These are phyloP conservation scores for Oehlia diaphana DNA, from an alignment of 192 early-diverging fungal genomes.

Conservation along the genomic window DNA sequence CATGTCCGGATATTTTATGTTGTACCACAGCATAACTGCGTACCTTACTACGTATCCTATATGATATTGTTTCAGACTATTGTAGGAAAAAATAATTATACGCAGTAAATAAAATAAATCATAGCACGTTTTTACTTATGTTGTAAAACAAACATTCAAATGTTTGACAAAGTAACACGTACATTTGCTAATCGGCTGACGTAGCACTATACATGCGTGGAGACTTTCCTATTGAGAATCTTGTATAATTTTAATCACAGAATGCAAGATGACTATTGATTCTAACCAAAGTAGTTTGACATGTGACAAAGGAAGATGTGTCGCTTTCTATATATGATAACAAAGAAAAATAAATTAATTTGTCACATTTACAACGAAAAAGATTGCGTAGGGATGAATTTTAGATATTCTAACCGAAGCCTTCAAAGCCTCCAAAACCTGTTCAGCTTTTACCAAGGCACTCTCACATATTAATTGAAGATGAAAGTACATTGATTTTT, in stretches of 20 bases:
- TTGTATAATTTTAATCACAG: neutral
- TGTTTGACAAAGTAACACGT: neutral
- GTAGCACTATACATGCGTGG: neutral
- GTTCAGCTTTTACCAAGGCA: neutral
- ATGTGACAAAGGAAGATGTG: neutral
- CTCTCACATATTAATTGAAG: neutral
- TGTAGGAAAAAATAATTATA: neutral
- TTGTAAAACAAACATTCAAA: neutral
- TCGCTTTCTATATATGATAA: neutral
- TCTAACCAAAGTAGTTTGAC: conserved; percentile 14
- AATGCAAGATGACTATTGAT: conserved; percentile 1
- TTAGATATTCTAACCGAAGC: neutral
- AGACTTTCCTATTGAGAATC: neutral
- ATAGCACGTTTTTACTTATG: neutral
- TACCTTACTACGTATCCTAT: neutral
- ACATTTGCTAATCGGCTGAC: neutral
- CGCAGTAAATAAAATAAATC: neutral
- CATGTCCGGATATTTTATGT: neutral
- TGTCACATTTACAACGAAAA: neutral
- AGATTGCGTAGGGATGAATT: neutral
- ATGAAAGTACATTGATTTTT: neutral
- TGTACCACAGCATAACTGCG: neutral
- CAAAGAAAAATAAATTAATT: neutral
- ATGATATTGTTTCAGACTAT: neutral
- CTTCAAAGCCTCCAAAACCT: neutral